Percentiles rank a stretch among this genome's conserved stretches.
phyloP scores from a whole-genome alignment of 1,284 basidiomycete genomes.

The Tilletia caries region DNA sequence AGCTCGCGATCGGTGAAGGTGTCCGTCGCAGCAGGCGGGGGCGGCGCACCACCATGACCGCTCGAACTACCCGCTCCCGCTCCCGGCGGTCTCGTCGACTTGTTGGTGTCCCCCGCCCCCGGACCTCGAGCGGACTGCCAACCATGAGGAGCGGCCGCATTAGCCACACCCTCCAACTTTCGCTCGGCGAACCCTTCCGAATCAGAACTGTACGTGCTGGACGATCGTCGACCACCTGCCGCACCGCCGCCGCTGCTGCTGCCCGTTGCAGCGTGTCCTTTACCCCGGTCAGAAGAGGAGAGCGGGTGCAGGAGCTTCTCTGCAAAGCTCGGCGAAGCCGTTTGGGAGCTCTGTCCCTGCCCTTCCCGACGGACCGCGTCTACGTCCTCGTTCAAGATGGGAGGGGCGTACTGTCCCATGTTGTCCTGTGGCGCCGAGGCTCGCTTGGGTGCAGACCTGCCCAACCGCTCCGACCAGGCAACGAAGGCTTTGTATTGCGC shows the following conservation, averaged over 20 bases:
- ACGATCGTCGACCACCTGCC: background rate
- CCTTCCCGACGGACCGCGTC: background rate
- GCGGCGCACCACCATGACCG: background rate
- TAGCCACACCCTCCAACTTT: background rate
- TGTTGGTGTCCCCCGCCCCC: background rate
- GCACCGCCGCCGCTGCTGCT: background rate
- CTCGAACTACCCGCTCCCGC: background rate
- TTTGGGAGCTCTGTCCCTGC: background rate
- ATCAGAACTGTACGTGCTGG: background rate
- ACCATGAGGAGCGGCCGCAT: background rate
- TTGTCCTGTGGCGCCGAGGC: constrained; percentile 6
- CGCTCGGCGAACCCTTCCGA: constrained; percentile 4
- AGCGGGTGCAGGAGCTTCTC: background rate
- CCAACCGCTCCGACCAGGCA: constrained; percentile 38
- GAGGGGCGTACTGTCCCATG: constrained; percentile 6
- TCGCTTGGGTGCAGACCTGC: constrained; percentile 19
- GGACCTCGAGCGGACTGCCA: constrained; percentile 7
- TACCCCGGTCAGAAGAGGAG: background rate
- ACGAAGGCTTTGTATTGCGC: constrained; percentile 46
- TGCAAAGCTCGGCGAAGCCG: constrained; percentile 8
- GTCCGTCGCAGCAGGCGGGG: background rate
- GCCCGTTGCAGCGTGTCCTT: background rate
- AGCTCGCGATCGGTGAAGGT: constrained; percentile 35
- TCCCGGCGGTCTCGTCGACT: constrained; percentile 6
- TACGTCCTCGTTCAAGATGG: constrained; percentile 2